Evolutionary conservation across 768 basidiomycete genomes (phyloP).

Genomic region (Leccinum incarnatum): DNA sequence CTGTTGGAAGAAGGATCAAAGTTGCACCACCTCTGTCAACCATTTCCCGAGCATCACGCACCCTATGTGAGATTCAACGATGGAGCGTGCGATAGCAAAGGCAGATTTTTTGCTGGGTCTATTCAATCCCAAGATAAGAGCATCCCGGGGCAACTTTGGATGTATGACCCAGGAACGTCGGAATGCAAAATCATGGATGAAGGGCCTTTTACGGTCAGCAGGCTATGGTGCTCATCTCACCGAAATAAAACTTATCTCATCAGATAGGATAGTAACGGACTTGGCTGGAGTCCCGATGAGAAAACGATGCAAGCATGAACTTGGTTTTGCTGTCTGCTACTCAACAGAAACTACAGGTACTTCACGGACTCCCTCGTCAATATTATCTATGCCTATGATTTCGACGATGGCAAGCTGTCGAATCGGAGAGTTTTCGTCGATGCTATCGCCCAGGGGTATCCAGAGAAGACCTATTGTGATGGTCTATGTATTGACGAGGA

Average conservation of each 20-base stretch:
- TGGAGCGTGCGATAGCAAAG: slow-evolving; percentile 62
- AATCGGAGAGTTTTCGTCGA: slow-evolving; percentile 60
- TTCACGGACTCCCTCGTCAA: slow-evolving; percentile 69
- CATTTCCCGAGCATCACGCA: slow-evolving; percentile 42
- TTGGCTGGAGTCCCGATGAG: slow-evolving; percentile 21
- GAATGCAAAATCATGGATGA: slow-evolving; percentile 52
- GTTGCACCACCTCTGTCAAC: slow-evolving; percentile 50
- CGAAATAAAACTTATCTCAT: background rate
- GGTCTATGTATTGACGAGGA: slow-evolving; percentile 64
- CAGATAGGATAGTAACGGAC: slow-evolving; percentile 19
- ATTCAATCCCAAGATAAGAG: slow-evolving; percentile 46
- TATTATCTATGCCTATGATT: slow-evolving; percentile 60
- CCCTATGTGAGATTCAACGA: slow-evolving; percentile 64
- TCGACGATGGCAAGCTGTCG: slow-evolving; percentile 48
- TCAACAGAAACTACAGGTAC: slow-evolving; percentile 43
- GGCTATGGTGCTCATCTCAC: slow-evolving; percentile 7
- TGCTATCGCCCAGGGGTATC: slow-evolving; percentile 50
- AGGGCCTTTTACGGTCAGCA: slow-evolving; percentile 61
- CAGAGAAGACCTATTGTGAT: slow-evolving; percentile 54
- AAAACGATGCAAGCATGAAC: slow-evolving; percentile 19
- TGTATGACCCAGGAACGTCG: slow-evolving; percentile 51
- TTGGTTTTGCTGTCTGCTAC: slow-evolving; percentile 5
- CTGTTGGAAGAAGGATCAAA: slow-evolving; percentile 30
- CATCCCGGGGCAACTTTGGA: slow-evolving; percentile 56
- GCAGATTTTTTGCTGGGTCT: slow-evolving; percentile 68